These are phyloP conservation scores for Trichoderma reesei DNA, from an alignment of 495 filamentous ascomycete genomes.

Conservation along the genomic window DNA sequence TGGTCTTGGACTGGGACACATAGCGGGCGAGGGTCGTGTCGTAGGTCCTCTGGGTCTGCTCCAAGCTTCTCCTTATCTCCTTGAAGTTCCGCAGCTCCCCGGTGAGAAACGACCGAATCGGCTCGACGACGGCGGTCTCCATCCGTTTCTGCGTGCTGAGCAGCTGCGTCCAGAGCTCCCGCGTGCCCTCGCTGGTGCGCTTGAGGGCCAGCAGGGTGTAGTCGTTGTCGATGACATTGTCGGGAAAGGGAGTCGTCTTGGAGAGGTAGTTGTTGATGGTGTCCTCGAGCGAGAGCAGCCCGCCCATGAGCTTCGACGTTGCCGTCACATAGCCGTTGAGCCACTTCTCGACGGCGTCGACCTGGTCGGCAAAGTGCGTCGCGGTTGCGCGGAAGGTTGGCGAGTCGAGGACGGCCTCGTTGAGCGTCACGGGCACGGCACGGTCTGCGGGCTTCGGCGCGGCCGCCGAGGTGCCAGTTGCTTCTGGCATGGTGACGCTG, in stretches of 20 bases:
- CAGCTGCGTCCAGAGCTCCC: slow-evolving; percentile 77
- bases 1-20: slow-evolving; percentile 75
- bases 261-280: slow-evolving; percentile 63
- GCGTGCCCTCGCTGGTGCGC: slow-evolving; percentile 71
- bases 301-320: slow-evolving; percentile 65
- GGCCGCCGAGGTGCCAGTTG: slow-evolving; percentile 11
- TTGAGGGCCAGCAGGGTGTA: slow-evolving; percentile 83
- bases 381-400: slow-evolving; percentile 88
- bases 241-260: slow-evolving; percentile 56
- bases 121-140: slow-evolving; percentile 67
- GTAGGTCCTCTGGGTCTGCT: slow-evolving; percentile 72
- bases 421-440: slow-evolving; percentile 68
- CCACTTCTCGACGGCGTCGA: slow-evolving; percentile 88
- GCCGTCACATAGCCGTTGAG: slow-evolving; percentile 76
- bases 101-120: slow-evolving; percentile 63
- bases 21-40: slow-evolving; percentile 74
- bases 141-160: slow-evolving; percentile 61
- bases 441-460: slow-evolving; percentile 24
- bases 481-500: slow-evolving; percentile 3
- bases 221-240: slow-evolving; percentile 84
- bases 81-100: slow-evolving; percentile 54
- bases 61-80: slow-evolving; percentile 65
- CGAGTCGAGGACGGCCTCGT: slow-evolving; percentile 91
- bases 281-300: slow-evolving; percentile 59
- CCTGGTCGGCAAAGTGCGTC: slow-evolving; percentile 82